Conservation (phyloP, 2,329 filamentous ascomycete species). For the Penicillium paneum region DNA sequence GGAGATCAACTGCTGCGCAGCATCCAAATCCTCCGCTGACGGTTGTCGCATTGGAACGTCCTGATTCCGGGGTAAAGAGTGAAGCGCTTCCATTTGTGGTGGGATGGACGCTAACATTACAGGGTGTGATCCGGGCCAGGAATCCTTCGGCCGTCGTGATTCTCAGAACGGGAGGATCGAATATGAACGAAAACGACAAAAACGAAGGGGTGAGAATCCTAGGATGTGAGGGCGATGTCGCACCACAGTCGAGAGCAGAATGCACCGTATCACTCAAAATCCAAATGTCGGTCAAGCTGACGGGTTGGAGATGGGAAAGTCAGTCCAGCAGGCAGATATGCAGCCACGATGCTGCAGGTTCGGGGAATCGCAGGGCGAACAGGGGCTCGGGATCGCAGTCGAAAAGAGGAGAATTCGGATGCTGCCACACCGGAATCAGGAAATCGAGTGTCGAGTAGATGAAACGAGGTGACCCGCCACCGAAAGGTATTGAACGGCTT, state of each 20-base stretch:
- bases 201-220: constrained; percentile 14
- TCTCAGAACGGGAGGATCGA: constrained; percentile 7
- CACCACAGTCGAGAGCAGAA: constrained; percentile 32
- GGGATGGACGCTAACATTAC: constrained; percentile 39
- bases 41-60: constrained; percentile 41
- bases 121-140: constrained; percentile 13
- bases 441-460: not conserved
- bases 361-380: not conserved
- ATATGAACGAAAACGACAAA: constrained; percentile 9
- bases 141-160: constrained; percentile 2
- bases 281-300: constrained; percentile 39
- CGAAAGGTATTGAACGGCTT: not conserved
- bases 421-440: not conserved
- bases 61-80: constrained; percentile 31
- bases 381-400: not conserved
- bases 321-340: constrained; percentile 22
- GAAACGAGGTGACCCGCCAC: not conserved
- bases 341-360: constrained; percentile 22
- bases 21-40: constrained; percentile 48
- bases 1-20: constrained; percentile 48
- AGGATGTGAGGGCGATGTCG: constrained; percentile 23
- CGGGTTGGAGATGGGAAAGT: constrained; percentile 18
- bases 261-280: constrained; percentile 32
- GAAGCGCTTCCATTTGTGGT: constrained; percentile 38
- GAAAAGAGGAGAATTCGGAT: not conserved